Evolutionary conservation across 2,329 filamentous ascomycete species (phyloP).

Genomic region (Penicillium brasilianum): DNA sequence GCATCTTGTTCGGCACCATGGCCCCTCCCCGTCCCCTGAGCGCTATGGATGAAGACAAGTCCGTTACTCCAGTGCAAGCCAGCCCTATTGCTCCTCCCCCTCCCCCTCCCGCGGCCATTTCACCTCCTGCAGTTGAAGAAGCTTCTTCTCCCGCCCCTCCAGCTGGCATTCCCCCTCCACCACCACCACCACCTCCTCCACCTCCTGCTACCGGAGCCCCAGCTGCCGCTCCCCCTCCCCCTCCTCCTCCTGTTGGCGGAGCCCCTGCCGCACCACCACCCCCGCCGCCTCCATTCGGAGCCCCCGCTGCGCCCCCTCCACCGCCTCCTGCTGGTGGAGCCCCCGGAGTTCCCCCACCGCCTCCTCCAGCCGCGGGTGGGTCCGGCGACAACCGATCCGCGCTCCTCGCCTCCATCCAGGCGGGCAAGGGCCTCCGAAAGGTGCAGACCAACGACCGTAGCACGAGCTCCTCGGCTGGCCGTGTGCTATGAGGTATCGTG

Average conservation of each 20-base stretch:
- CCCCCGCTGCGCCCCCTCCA: slow-evolving; percentile 44
- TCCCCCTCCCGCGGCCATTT: slow-evolving; percentile 52
- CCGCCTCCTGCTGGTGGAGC: slow-evolving; percentile 51
- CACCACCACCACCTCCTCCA: slow-evolving; percentile 43
- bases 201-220: slow-evolving; percentile 41
- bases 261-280: slow-evolving; percentile 46
- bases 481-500: slow-evolving; percentile 60
- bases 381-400: slow-evolving; percentile 58
- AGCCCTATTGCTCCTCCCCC: slow-evolving; percentile 44
- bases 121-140: slow-evolving; percentile 37
- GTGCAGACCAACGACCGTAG: slow-evolving; percentile 89
- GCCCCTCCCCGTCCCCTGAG: slow-evolving; percentile 87
- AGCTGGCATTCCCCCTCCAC: slow-evolving; percentile 38
- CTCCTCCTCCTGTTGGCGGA: slow-evolving; percentile 30
- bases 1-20: slow-evolving; percentile 96
- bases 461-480: slow-evolving; percentile 71
- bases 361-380: slow-evolving; percentile 41
- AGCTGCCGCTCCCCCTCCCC: slow-evolving; percentile 51
- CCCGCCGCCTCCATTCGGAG: slow-evolving; percentile 29
- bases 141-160: slow-evolving; percentile 38
- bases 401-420: slow-evolving; percentile 81
- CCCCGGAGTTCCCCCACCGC: slow-evolving; percentile 43
- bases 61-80: slow-evolving; percentile 52
- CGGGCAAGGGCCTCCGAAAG: slow-evolving; percentile 80
- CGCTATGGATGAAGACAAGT: slow-evolving; percentile 69